These are phyloP conservation scores for Aspergillus pseudonomiae DNA, from an alignment of 2,329 filamentous ascomycete genomes.

Conservation along the genomic window DNA sequence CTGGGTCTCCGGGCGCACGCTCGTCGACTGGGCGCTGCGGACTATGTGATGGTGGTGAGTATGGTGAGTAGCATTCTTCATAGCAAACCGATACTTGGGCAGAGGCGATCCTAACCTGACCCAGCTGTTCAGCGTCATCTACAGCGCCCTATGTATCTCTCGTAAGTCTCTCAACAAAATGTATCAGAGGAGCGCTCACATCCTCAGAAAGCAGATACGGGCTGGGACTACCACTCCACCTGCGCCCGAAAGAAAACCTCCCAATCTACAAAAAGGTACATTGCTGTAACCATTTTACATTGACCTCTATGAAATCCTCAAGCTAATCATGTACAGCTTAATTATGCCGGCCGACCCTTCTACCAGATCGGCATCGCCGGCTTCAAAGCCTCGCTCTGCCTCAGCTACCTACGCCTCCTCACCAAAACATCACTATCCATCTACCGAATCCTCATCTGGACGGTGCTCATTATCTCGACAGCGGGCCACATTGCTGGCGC, in stretches of 20 bases:
- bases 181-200: neutral
- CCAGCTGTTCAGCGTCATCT: neutral
- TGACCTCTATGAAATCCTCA: neutral
- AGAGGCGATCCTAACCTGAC: neutral
- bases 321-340: slow-evolving; percentile 38
- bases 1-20: slow-evolving; percentile 48
- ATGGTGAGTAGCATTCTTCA: slow-evolving; percentile 28
- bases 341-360: slow-evolving; percentile 57
- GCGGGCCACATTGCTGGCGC: neutral
- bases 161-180: neutral
- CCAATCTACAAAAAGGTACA: slow-evolving; percentile 47
- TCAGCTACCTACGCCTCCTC: slow-evolving; percentile 57
- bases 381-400: slow-evolving; percentile 59
- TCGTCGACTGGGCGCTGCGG: slow-evolving; percentile 52
- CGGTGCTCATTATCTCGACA: slow-evolving; percentile 35
- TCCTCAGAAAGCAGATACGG: slow-evolving; percentile 56
- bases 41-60: slow-evolving; percentile 45
- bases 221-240: slow-evolving; percentile 51
- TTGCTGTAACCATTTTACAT: neutral
- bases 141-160: neutral
- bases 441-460: slow-evolving; percentile 52
- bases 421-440: slow-evolving; percentile 50
- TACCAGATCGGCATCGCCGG: slow-evolving; percentile 60
- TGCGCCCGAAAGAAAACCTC: slow-evolving; percentile 48
- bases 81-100: too few species aligned